Conservation (phyloP, 805 yeast species). For the Yarrowia sp. region DNA sequence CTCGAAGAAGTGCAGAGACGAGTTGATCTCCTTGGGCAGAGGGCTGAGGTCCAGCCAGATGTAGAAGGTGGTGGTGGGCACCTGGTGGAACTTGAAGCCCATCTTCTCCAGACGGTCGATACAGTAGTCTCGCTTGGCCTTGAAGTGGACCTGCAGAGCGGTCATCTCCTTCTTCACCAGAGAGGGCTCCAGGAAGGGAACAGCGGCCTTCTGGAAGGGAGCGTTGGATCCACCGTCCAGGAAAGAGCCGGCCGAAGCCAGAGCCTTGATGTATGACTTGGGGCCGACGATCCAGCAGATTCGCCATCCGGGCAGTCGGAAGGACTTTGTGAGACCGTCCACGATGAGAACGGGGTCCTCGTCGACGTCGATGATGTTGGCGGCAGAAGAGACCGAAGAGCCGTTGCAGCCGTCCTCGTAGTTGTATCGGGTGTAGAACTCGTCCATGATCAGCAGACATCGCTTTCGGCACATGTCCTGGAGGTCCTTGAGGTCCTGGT, state of each 20-base stretch:
- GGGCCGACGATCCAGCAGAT: conserved; percentile 70
- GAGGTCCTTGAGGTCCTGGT: conserved; percentile 56
- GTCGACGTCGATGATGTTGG: conserved; percentile 61
- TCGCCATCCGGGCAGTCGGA: conserved; percentile 70
- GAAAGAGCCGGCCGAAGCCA: conserved; percentile 65
- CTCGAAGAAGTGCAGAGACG: conserved; percentile 67
- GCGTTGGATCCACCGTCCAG: conserved; percentile 68
- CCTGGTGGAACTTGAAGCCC: conserved; percentile 61
- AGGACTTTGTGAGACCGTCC: conserved; percentile 67
- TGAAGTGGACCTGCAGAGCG: conserved; percentile 64
- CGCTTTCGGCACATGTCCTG: conserved; percentile 60
- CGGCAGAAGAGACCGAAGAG: conserved; percentile 60
- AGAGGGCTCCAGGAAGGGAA: conserved; percentile 59
- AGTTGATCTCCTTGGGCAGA: conserved; percentile 62
- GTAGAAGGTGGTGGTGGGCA: conserved; percentile 66
- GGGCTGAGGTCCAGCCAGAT: conserved; percentile 64
- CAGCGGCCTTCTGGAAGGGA: conserved; percentile 67
- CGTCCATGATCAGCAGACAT: conserved; percentile 68
- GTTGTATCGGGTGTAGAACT: conserved; percentile 65
- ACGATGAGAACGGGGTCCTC: conserved; percentile 65
- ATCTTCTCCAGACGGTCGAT: conserved; percentile 56
- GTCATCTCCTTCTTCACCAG: conserved; percentile 61
- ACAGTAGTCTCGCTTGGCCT: conserved; percentile 63
- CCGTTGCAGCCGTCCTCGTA: conserved; percentile 62
- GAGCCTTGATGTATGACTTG: conserved; percentile 61